phyloP scores from a whole-genome alignment of 306 rosid genomes.

The Begonia peltatifolia region DNA sequence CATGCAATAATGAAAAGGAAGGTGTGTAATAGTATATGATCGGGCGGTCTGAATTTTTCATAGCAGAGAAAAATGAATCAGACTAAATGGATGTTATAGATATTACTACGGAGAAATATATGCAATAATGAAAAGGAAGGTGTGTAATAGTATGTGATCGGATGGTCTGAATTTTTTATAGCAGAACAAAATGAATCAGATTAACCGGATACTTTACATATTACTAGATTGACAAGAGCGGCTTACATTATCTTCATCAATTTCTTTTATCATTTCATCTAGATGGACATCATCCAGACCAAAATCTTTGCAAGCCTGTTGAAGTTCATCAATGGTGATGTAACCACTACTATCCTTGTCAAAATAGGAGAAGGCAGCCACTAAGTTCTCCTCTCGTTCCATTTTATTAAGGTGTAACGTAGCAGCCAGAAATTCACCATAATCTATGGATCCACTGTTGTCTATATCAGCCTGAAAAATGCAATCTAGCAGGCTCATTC shows the following conservation, averaged over 20 bases:
- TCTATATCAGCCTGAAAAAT: slow-evolving; percentile 74
- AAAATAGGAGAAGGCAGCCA: slow-evolving; percentile 70
- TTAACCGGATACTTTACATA: neutral
- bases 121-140: no score
- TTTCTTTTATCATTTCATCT: slow-evolving; percentile 57
- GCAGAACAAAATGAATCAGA: neutral
- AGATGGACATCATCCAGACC: slow-evolving; percentile 66
- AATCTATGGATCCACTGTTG: slow-evolving; percentile 76
- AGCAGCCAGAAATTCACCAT: slow-evolving; percentile 89
- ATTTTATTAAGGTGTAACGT: slow-evolving; percentile 80
- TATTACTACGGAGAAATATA: no score
- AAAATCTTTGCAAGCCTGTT: slow-evolving; percentile 62
- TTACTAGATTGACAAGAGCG: no score
- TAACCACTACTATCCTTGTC: slow-evolving; percentile 87
- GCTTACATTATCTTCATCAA: slow-evolving; percentile 33
- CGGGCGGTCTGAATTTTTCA: no score
- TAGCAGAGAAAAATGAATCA: neutral
- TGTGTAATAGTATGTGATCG: no score
- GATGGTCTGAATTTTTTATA: neutral
- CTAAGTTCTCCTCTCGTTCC: slow-evolving; percentile 81
- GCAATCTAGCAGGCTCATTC: neutral
- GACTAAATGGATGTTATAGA: neutral
- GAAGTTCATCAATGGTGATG: slow-evolving; percentile 81
- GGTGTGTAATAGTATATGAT: no score
- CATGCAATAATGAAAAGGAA: no score